Percentiles rank a stretch among this genome's conserved stretches.
Conservation (phyloP, 163 green algal genomes). For the Coccomyxa subellipsoidea region DNA sequence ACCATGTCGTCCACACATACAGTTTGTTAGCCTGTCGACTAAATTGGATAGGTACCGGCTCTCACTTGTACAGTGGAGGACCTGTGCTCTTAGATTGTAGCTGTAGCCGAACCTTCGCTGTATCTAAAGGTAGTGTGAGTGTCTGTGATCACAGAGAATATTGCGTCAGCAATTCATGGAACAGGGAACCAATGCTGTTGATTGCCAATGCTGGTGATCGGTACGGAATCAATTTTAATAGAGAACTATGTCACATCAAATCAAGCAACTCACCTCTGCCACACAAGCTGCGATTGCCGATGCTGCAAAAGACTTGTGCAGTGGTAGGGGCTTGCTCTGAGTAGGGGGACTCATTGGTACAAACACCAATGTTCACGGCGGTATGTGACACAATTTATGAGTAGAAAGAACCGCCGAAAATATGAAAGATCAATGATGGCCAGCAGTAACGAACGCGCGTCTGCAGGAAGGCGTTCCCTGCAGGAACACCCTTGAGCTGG, state of each 20-base stretch:
- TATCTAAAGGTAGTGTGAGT: constrained; percentile 84
- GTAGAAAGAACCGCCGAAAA: too few relatives aligned
- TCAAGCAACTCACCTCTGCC: constrained; percentile 47
- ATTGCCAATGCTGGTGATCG: too few relatives aligned
- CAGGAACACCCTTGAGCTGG: neutral
- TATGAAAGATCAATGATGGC: too few relatives aligned
- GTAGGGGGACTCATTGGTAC: constrained; percentile 19
- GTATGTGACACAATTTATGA: too few relatives aligned
- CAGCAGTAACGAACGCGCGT: too few relatives aligned
- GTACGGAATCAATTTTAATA: neutral
- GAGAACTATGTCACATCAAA: neutral
- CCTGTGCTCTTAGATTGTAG: constrained; percentile 67
- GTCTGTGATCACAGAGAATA: constrained; percentile 18
- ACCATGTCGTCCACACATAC: too few relatives aligned
- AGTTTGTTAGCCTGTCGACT: too few relatives aligned
- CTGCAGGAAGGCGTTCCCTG: neutral
- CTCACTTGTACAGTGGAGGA: constrained; percentile 79
- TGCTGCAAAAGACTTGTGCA: constrained; percentile 25
- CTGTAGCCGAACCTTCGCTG: constrained; percentile 95
- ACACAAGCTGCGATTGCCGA: constrained; percentile 73
- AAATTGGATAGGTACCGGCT: too few relatives aligned
- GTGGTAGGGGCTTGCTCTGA: constrained; percentile 19
- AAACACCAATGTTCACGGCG: too few relatives aligned
- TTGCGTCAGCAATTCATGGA: too few relatives aligned
- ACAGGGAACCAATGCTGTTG: too few relatives aligned